A percentile compares a stretch with the other conserved stretches of the same genome.
Conservation (phyloP, 805 yeast species). For the Vanderwaltozyma verrucispora region DNA sequence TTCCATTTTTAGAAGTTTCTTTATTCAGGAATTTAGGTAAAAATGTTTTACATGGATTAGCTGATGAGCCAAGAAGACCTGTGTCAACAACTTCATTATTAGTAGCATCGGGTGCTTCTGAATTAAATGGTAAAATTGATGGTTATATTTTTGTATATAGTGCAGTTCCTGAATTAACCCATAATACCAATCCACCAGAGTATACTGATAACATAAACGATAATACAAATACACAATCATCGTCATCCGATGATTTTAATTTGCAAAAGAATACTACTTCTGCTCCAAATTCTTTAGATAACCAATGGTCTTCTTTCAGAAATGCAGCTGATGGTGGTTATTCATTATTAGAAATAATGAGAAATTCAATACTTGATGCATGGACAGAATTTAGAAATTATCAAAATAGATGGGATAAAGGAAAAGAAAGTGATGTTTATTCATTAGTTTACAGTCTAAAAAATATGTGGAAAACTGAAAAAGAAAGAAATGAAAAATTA, state of each 20-base stretch:
- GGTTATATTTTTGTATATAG: constrained; percentile 64
- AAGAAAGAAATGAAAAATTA: constrained; percentile 24
- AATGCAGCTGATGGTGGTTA: constrained; percentile 20
- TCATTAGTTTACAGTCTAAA: constrained; percentile 48
- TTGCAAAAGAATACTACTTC: too few relatives aligned
- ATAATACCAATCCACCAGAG: constrained; percentile 38
- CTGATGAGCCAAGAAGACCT: constrained; percentile 50
- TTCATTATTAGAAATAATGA: constrained; percentile 33
- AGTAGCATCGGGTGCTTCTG: constrained; percentile 73
- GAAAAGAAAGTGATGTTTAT: constrained; percentile 58
- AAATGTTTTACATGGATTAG: constrained; percentile 49
- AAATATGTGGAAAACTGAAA: constrained; percentile 42
- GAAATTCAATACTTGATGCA: constrained; percentile 54
- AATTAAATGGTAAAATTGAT: constrained; percentile 62
- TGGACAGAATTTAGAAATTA: constrained; percentile 59
- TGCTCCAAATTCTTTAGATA: too few relatives aligned
- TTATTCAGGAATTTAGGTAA: constrained; percentile 50
- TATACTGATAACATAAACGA: neutral
- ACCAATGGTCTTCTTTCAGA: constrained; percentile 5
- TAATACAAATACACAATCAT: neutral
- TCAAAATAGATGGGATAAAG: constrained; percentile 46
- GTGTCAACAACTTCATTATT: constrained; percentile 57
- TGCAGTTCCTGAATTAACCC: constrained; percentile 48
- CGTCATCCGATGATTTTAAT: too few relatives aligned
- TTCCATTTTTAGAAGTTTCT: constrained; percentile 69